A percentile compares a stretch with the other conserved stretches of the same genome.
Evolutionary conservation across 2,329 filamentous ascomycete species (phyloP).

Genomic region (Diaporthe citriasiana): DNA sequence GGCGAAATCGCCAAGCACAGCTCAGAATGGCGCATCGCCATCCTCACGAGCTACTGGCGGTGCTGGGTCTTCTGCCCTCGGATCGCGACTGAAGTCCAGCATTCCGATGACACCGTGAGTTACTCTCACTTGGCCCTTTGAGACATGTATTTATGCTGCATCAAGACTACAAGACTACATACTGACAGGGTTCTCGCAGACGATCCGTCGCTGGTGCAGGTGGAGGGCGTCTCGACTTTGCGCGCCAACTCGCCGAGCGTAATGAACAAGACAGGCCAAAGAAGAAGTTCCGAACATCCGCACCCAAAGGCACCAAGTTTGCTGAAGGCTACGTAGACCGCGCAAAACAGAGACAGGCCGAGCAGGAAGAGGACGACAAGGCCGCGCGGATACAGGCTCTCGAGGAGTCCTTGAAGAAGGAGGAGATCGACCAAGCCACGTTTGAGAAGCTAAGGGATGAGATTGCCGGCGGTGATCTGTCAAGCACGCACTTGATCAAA

Average conservation of each 20-base stretch:
- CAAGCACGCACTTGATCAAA: conserved; percentile 89
- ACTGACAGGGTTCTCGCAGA: conserved; percentile 54
- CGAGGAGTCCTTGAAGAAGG: conserved; percentile 85
- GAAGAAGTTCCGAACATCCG: conserved; percentile 84
- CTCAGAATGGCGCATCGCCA: conserved; percentile 62
- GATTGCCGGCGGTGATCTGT: conserved; percentile 85
- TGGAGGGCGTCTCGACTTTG: conserved; percentile 76
- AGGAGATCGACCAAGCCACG: conserved; percentile 83
- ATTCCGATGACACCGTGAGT: conserved; percentile 95
- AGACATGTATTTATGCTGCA: neutral
- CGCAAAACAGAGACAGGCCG: conserved; percentile 72
- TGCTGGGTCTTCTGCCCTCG: conserved; percentile 65
- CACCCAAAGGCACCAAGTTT: conserved; percentile 86
- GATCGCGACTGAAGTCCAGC: conserved; percentile 82
- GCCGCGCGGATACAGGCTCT: conserved; percentile 80
- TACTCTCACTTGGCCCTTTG: conserved; percentile 5
- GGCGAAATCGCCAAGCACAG: conserved; percentile 54
- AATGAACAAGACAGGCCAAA: conserved; percentile 67
- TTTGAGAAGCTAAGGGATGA: conserved; percentile 82
- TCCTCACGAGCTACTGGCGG: conserved; percentile 47
- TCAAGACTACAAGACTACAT: neutral
- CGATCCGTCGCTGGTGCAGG: conserved; percentile 70
- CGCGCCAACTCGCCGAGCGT: conserved; percentile 85
- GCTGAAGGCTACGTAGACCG: conserved; percentile 88
- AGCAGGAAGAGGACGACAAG: conserved; percentile 66